phyloP scores from a whole-genome alignment of 768 basidiomycete species.

The Tricholoma sp. region DNA sequence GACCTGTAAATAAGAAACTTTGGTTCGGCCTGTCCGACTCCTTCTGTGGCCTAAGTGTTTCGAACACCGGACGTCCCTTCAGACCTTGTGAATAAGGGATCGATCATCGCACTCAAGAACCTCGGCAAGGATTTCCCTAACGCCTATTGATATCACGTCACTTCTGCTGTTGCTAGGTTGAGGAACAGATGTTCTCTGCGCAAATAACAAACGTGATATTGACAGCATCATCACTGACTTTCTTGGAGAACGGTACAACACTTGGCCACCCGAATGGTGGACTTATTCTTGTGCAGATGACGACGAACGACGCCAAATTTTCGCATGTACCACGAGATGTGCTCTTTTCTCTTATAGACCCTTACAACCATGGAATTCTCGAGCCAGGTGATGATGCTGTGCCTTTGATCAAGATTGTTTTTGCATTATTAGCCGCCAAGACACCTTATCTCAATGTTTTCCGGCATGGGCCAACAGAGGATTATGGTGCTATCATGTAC shows the following conservation, averaged over 20 bases:
- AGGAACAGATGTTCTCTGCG: constrained; percentile 24
- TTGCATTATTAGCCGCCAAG: constrained; percentile 14
- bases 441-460: neutral
- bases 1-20: neutral
- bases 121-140: constrained; percentile 15
- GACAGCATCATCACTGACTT: constrained; percentile 19
- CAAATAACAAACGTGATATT: constrained; percentile 15
- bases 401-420: constrained; percentile 20
- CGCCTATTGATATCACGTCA: constrained; percentile 14
- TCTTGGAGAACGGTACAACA: constrained; percentile 5
- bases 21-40: neutral
- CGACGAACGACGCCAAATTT: constrained; percentile 16
- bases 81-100: neutral
- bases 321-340: neutral
- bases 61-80: neutral
- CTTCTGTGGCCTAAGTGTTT: neutral
- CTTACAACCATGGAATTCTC: constrained; percentile 15
- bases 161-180: constrained; percentile 15
- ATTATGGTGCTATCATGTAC: neutral
- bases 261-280: constrained; percentile 10
- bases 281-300: constrained; percentile 19
- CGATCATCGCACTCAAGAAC: neutral
- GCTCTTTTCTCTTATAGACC: constrained; percentile 21
- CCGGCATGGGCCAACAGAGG: neutral
- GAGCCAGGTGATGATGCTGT: constrained; percentile 2